These are phyloP conservation scores for Aspergillus viridinutans DNA, from an alignment of 2,329 filamentous ascomycete species.

Conservation along the genomic window DNA sequence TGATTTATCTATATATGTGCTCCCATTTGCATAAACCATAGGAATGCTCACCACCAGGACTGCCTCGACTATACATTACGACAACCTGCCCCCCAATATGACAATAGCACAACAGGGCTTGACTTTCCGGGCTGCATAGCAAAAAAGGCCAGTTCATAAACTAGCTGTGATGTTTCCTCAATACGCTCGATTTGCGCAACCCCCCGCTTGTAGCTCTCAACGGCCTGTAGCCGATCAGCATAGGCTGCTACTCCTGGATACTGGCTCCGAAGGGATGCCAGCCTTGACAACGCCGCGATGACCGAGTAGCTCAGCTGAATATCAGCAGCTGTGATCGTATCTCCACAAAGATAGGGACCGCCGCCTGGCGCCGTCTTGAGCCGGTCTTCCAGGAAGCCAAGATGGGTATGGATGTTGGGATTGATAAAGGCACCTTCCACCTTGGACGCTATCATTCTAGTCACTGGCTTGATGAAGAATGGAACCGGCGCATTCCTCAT, in stretches of 20 bases:
- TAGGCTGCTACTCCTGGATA: neutral
- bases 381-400: slow-evolving; percentile 43
- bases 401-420: slow-evolving; percentile 40
- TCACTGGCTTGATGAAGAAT: slow-evolving; percentile 66
- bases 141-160: neutral
- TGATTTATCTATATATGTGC: neutral
- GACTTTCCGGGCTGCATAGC: no score
- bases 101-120: no score
- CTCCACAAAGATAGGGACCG: slow-evolving; percentile 41
- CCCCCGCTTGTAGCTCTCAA: neutral
- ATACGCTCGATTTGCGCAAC: neutral
- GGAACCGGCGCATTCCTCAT: slow-evolving; percentile 55
- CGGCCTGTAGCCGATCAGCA: neutral
- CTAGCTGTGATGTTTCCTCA: neutral
- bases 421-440: slow-evolving; percentile 38
- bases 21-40: neutral
- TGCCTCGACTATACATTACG: no score
- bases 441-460: slow-evolving; percentile 49
- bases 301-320: slow-evolving; percentile 47
- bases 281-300: slow-evolving; percentile 33
- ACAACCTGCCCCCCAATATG: no score
- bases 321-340: slow-evolving; percentile 42
- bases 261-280: slow-evolving; percentile 5
- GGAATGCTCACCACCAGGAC: neutral
- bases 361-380: slow-evolving; percentile 39